Conservation (phyloP, 2,329 filamentous ascomycete genomes). For the Ophiostoma tasmaniense region DNA sequence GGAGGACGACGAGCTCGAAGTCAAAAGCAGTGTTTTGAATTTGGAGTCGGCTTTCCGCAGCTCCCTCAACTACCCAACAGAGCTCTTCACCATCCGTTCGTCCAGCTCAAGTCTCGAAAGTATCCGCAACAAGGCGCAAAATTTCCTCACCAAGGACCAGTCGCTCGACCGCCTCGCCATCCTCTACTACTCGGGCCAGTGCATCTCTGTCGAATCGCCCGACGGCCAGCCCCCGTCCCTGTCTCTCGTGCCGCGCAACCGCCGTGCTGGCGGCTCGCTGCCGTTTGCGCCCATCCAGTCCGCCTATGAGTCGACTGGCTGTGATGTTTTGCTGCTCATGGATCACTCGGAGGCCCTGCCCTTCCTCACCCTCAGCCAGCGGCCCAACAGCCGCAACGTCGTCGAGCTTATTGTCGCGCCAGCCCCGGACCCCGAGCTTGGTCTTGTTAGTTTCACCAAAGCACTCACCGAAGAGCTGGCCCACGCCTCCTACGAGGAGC, state of each 20-base stretch:
- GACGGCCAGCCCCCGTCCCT: slow-evolving; percentile 6
- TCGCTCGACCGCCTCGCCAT: slow-evolving; percentile 18
- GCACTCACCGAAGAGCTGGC: slow-evolving; percentile 19
- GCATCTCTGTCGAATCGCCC: not conserved
- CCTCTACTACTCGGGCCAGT: slow-evolving; percentile 20
- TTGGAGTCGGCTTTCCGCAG: slow-evolving; percentile 17
- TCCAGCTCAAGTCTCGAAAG: not conserved
- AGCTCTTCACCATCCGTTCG: slow-evolving; percentile 11
- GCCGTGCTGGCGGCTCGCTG: not conserved
- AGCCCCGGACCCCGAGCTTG: slow-evolving; percentile 7
- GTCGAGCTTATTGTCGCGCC: slow-evolving; percentile 19
- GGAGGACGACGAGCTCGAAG: slow-evolving; percentile 15
- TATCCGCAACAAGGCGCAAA: slow-evolving; percentile 11
- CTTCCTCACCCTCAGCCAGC: not conserved
- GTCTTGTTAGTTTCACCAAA: slow-evolving; percentile 12
- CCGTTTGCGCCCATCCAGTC: slow-evolving; percentile 14
- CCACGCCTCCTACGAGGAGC: not conserved
- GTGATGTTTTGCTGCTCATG: slow-evolving; percentile 20
- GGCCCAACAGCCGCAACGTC: slow-evolving; percentile 12
- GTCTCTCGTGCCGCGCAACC: not conserved
- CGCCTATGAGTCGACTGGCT: slow-evolving; percentile 16
- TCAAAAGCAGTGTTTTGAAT: slow-evolving; percentile 5
- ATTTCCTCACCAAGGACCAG: slow-evolving; percentile 14
- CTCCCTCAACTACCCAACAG: slow-evolving; percentile 16
- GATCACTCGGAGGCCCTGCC: slow-evolving; percentile 15